Base-by-base conservation (phyloP, 345 rosid species). In the Citrus glauca region DNA sequence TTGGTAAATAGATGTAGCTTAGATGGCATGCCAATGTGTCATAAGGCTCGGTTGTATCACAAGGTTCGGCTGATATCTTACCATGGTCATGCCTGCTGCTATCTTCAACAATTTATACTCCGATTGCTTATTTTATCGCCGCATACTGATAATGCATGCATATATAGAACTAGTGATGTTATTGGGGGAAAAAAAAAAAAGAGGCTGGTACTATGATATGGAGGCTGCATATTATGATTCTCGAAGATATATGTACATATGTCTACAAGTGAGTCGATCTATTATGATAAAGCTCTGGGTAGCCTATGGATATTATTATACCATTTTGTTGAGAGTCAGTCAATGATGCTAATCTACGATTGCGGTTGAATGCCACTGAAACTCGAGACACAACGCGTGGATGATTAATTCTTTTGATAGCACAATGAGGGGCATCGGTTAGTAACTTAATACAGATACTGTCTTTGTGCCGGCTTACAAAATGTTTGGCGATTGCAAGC, bases 401-500 rank as follows among this genome's bases (percentile, higher is more conserved):
- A n/a, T 61, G 55, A 9, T 6, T 27, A 48, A 35, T 75, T 53
- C 22, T 56, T 77, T 9, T 14, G 59, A 25, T 17, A 33, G 35
- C 56, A 64, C 13, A 40, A 0, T 2, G 3, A 40, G 8, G 45
- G 45, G 13, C 4, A 9, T 33, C 13, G 4, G 19, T 24, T 7
- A 13, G 65, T 24, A 42, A 72, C 50, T 76, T 74, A 65, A 53
- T 45, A 62, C 78, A 62, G 85, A 68, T 67, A n/a, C 72, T 14
- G 25, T 37, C 71, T 79, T 82, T 76, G 57, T 80, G 74, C 72
- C 55, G 3, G 48, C 16, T 7, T 42, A 11, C 48, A 9, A 73
- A 70, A 20, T 50, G 84, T 11, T n/a, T 61, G 81, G 70, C 57
- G 76, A 62, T 35, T 60, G 75, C 86, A 80, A 73, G 75, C 77